Percentiles rank a stretch among this genome's conserved stretches.
phyloP scores from a whole-genome alignment of 2,329 filamentous ascomycete genomes.

The Blastomyces parvus region DNA sequence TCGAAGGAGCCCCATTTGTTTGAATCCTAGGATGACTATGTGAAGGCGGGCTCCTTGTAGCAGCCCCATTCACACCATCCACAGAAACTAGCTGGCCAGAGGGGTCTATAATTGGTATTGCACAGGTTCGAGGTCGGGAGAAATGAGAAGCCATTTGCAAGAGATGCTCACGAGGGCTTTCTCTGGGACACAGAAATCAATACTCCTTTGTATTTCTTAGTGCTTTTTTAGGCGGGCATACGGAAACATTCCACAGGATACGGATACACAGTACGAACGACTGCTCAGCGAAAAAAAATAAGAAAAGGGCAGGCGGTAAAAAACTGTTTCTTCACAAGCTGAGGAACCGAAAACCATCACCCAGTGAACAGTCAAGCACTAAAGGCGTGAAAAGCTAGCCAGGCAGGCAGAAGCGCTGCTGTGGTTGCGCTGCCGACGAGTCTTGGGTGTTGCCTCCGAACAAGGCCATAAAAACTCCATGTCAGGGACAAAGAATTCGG shows the following conservation, averaged over 20 bases:
- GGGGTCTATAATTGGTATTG: conserved; percentile 6
- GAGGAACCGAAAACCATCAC: conserved; percentile 1
- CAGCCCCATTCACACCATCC: not conserved
- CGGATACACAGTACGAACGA: not conserved
- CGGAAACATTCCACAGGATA: not conserved
- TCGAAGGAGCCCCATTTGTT: not conserved
- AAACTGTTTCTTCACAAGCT: not conserved
- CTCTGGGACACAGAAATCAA: not conserved
- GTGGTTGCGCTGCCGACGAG: not conserved
- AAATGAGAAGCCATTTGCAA: conserved; percentile 3
- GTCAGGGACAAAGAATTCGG: conserved; percentile 1
- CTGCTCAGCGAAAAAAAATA: not conserved
- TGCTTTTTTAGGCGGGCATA: not conserved
- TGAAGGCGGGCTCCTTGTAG: not conserved
- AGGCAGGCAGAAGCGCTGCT: not conserved
- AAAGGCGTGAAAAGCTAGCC: not conserved
- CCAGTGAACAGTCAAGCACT: not conserved
- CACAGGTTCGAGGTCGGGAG: not conserved
- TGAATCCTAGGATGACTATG: not conserved
- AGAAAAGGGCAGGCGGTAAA: not conserved
- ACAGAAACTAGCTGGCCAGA: conserved; percentile 3
- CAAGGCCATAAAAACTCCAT: not conserved
- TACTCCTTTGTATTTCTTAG: conserved; percentile 5
- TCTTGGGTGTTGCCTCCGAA: not conserved
- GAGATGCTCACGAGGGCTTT: not conserved